Base-by-base conservation (phyloP, 352 stramenopile species). In the Phytophthora aleatoria region DNA sequence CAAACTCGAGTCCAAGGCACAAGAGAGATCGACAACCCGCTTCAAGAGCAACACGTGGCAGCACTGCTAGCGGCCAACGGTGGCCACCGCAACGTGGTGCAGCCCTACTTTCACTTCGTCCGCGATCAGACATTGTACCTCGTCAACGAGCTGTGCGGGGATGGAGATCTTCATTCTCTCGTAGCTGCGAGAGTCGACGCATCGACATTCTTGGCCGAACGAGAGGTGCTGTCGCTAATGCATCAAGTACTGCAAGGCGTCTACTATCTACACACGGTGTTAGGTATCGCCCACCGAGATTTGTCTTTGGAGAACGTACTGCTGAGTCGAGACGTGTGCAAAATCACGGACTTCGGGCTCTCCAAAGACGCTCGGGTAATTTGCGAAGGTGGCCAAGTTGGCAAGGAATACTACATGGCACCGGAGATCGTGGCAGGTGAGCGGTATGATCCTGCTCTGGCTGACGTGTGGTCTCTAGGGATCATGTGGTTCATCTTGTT, bases 401-500 rank as follows among this genome's bases (percentile, higher is more conserved):
- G 82, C 12, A 89, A 89, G 33, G 59, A 75, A 26, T 45, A 45
- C 15, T 45, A 45, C 5, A 45, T 45, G 39, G 78, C 83, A 0
- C 78, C 79, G 6, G 83, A 91, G 43, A 62, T 89, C 3, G 74
- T 89, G 0, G 65, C 68, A 8, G 64, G 70, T 0, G 31, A 67
- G 3, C 33, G 27, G 3, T 90, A 91, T 51, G 73, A 88, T 20
- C 72, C 80, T 3, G 51, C 44, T 10, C 52, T 73, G 3, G 80
- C 80, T 2, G 78, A 90, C 27, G 71, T 90, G 10, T 91, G 80
- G 80, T 90, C 80, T 3, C 57, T 91, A 4, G 78, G 78, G 5
- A 77, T 88, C 47, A 73, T 92, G 59, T 61, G 82, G 47, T 91
- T 89, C 51, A 83, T 89, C 42, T 49, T 91, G 42, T 43, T 91